A percentile compares a stretch with the other conserved stretches of the same genome.
phyloP scores from a whole-genome alignment of 805 yeast species.

The Wickerhamomyces bovis region DNA sequence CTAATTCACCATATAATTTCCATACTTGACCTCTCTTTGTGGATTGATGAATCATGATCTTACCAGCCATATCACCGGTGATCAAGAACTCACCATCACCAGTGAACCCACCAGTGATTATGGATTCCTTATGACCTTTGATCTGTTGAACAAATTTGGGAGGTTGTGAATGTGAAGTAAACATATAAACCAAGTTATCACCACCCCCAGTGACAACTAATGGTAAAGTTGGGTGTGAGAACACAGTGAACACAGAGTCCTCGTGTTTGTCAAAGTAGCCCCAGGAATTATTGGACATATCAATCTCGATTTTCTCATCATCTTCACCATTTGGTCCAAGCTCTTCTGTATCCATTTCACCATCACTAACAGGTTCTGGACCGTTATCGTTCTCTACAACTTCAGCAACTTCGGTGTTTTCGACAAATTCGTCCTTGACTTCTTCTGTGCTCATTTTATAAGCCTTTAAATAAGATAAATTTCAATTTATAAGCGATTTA shows the following conservation, averaged over 20 bases:
- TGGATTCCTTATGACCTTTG: constrained; percentile 82
- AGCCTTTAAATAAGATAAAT: neutral
- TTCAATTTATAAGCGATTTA: neutral
- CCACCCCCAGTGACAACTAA: constrained; percentile 93
- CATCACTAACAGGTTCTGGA: constrained; percentile 26
- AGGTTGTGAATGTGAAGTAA: constrained; percentile 89
- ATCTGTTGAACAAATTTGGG: constrained; percentile 74
- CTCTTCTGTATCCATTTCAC: constrained; percentile 32
- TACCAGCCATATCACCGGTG: constrained; percentile 95
- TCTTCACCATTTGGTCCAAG: no score
- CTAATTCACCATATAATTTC: constrained; percentile 62
- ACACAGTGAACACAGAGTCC: constrained; percentile 81
- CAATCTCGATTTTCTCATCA: constrained; percentile 62
- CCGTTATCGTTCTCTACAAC: constrained; percentile 26
- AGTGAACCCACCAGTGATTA: constrained; percentile 78
- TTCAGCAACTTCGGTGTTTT: constrained; percentile 39
- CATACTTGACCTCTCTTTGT: constrained; percentile 78
- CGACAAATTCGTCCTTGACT: constrained; percentile 31
- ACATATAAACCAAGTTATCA: constrained; percentile 79
- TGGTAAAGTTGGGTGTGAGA: constrained; percentile 80
- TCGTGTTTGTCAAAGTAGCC: constrained; percentile 84
- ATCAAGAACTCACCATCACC: constrained; percentile 73
- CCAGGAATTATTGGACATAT: constrained; percentile 83
- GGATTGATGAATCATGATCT: constrained; percentile 65
- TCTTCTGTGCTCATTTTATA: constrained; percentile 5